A percentile compares a stretch with the other conserved stretches of the same genome.
phyloP scores from a whole-genome alignment of 257 asterid species.

The Plectranthus barbatus region DNA sequence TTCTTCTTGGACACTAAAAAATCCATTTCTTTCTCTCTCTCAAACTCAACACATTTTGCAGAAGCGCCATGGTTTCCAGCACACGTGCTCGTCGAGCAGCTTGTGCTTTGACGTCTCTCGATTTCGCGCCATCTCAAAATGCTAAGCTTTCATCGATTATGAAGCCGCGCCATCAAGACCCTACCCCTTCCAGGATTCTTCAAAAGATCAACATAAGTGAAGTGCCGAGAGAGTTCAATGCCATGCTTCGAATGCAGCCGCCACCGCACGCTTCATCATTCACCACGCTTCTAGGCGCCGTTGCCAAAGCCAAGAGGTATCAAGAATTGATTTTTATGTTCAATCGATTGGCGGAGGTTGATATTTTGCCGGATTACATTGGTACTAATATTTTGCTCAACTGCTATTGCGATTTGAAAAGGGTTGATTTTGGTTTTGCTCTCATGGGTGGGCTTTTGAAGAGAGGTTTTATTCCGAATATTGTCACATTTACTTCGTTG shows the following conservation, averaged over 20 bases:
- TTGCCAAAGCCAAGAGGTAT: slow-evolving; percentile 40
- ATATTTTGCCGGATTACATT: slow-evolving; percentile 38
- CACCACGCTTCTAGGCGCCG: slow-evolving; percentile 33
- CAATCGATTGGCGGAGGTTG: slow-evolving; percentile 29
- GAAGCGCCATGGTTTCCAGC: slow-evolving; percentile 35
- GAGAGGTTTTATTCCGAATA: slow-evolving; percentile 51
- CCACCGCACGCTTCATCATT: slow-evolving; percentile 39
- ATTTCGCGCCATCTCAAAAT: slow-evolving; percentile 13
- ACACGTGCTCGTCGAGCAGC: slow-evolving; percentile 21
- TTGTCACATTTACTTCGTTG: slow-evolving; percentile 44
- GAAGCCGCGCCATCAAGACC: slow-evolving; percentile 1
- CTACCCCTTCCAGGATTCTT: background rate
- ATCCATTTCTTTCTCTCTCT: background rate
- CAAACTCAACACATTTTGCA: background rate
- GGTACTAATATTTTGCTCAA: slow-evolving; percentile 53
- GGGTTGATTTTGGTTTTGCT: slow-evolving; percentile 37
- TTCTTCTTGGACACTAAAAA: too few species aligned
- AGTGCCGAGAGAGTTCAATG: slow-evolving; percentile 30
- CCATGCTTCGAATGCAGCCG: slow-evolving; percentile 46
- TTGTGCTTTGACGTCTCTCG: slow-evolving; percentile 17
- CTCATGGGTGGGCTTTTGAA: slow-evolving; percentile 48
- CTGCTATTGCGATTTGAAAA: slow-evolving; percentile 41
- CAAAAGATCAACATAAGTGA: slow-evolving; percentile 15
- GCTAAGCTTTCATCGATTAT: slow-evolving; percentile 26
- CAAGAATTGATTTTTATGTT: slow-evolving; percentile 32